Percentiles rank a stretch among this genome's conserved stretches.
Evolutionary conservation across 2,329 filamentous ascomycete species (phyloP).

Genomic region (Arachnomyces sp.): DNA sequence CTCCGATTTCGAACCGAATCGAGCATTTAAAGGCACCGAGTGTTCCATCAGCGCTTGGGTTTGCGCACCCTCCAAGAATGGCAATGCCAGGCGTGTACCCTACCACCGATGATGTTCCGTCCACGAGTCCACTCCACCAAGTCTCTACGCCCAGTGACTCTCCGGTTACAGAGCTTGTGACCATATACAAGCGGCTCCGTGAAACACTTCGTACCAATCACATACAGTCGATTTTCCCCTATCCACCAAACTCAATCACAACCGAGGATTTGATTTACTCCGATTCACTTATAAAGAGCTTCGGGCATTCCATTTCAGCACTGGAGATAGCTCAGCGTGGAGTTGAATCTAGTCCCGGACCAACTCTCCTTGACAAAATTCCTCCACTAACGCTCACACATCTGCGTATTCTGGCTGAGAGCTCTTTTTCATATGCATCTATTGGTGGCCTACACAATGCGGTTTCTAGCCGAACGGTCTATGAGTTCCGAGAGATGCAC

Average conservation of each 20-base stretch:
- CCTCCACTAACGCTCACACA: conserved; percentile 79
- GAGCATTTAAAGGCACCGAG: conserved; percentile 24
- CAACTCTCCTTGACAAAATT: conserved; percentile 74
- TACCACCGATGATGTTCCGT: conserved; percentile 23
- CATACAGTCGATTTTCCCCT: conserved; percentile 40
- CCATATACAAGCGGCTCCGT: conserved; percentile 50
- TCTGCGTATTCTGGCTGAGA: conserved; percentile 81
- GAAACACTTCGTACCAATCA: conserved; percentile 48
- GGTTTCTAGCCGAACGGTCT: conserved; percentile 54
- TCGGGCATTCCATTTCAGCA: conserved; percentile 80
- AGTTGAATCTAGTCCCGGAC: conserved; percentile 62
- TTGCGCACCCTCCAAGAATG: conserved; percentile 22
- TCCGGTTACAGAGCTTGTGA: conserved; percentile 42
- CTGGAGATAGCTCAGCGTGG: conserved; percentile 90
- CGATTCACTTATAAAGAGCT: conserved; percentile 37
- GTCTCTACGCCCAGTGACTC: conserved; percentile 22
- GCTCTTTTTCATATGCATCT: conserved; percentile 74
- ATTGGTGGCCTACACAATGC: conserved; percentile 61
- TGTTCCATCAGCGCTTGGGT: conserved; percentile 21
- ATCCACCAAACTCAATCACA: conserved; percentile 31
- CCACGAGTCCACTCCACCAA: conserved; percentile 26
- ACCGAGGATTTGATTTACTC: conserved; percentile 44
- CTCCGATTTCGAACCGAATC: conserved; percentile 39
- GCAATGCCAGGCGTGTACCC: conserved; percentile 35
- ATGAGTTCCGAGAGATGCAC: conserved; percentile 61